Conservation (phyloP, 345 rosid species). For the Eucalyptus curtisii region DNA sequence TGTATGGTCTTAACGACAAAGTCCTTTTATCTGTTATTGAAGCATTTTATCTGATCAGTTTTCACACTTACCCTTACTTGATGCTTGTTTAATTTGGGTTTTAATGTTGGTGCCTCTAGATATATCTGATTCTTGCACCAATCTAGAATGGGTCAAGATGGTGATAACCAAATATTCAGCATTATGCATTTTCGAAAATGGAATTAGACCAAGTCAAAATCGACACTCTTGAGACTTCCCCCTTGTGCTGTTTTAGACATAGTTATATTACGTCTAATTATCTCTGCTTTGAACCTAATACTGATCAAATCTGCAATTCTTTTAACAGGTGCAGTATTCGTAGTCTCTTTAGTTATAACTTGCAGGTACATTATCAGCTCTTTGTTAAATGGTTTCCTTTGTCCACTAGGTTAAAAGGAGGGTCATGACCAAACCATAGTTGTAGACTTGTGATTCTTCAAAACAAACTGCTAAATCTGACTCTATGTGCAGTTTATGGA, state of each 20-base stretch:
- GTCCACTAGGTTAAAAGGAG: not conserved
- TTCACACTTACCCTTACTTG: not conserved
- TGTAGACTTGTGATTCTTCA: not conserved
- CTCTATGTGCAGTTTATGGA: slow-evolving; percentile 59
- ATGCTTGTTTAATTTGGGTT: not conserved
- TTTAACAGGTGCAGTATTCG: slow-evolving; percentile 73
- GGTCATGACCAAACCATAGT: not conserved
- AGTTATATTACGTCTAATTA: not conserved
- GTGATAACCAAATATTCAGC: not conserved
- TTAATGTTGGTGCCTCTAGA: not conserved
- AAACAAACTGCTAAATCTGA: not conserved
- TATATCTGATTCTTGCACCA: not conserved
- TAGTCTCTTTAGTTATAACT: slow-evolving; percentile 79
- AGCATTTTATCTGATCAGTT: not conserved
- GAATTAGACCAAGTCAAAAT: not conserved
- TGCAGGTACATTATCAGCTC: slow-evolving; percentile 47
- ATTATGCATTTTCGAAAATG: not conserved
- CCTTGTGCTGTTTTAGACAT: not conserved
- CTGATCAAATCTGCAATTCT: not conserved
- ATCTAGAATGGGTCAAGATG: not conserved
- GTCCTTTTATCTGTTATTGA: not conserved
- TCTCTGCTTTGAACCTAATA: not conserved
- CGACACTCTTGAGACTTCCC: not conserved
- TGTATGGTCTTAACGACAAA: not conserved
- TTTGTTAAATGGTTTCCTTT: not conserved